Evolutionary conservation across 78 protist genomes (phyloP).

Genomic region (Neovahlkampfia damariscottae): DNA sequence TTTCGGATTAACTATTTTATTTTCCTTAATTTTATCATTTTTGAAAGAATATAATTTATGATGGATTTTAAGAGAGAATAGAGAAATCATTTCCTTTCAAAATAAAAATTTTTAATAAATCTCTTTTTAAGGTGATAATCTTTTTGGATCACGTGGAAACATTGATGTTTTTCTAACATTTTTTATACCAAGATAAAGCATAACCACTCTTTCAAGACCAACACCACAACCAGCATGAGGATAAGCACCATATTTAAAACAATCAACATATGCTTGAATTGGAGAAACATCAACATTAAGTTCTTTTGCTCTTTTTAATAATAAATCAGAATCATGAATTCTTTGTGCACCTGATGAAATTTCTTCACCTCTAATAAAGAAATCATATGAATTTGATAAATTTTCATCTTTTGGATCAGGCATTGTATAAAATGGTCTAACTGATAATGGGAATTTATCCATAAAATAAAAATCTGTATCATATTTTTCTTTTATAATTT

Average conservation of each 20-base stretch:
- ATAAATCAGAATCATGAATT: slow-evolving; percentile 83
- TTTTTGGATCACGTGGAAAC: slow-evolving; percentile 93
- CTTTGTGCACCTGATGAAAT: slow-evolving; percentile 99
- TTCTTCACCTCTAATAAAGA: slow-evolving; percentile 97
- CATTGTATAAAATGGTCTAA: slow-evolving; percentile 99
- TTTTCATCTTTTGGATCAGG: slow-evolving; percentile 60
- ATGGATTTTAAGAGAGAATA: background rate
- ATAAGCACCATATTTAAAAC: slow-evolving; percentile 90
- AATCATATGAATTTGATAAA: slow-evolving; percentile 93
- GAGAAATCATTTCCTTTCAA: background rate
- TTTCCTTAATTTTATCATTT: too few relatives aligned
- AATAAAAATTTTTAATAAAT: background rate
- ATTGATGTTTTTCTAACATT: slow-evolving; percentile 86
- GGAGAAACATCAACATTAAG: slow-evolving; percentile 38
- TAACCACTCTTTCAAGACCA: slow-evolving; percentile 90
- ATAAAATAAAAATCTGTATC: slow-evolving; percentile 89
- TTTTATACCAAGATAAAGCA: slow-evolving; percentile 85
- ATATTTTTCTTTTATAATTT: slow-evolving; percentile 69
- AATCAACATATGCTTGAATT: slow-evolving; percentile 74
- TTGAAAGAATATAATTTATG: background rate
- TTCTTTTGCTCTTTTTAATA: slow-evolving; percentile 35
- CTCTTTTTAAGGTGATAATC: slow-evolving; percentile 64
- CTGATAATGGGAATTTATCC: slow-evolving; percentile 78
- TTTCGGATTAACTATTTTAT: too few relatives aligned
- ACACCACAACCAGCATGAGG: slow-evolving; percentile 99